phyloP scores from a whole-genome alignment of 257 asterid species.

The Scutellaria galericulata region DNA sequence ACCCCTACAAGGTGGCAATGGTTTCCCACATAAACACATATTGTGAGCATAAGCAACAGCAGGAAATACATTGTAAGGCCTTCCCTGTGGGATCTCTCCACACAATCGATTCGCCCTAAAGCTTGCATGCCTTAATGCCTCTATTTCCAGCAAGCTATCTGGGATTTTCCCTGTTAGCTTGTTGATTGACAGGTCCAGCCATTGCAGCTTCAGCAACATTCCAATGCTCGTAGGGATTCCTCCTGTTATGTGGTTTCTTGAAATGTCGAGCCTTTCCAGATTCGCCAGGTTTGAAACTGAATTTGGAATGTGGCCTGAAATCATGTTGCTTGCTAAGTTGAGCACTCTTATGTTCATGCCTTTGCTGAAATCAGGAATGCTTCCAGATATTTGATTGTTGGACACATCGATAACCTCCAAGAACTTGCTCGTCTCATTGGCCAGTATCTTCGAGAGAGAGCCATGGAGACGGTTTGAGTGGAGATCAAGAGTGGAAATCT shows the following conservation, averaged over 20 bases:
- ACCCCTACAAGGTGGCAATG: slow-evolving; percentile 65
- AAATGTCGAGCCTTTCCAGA: slow-evolving; percentile 62
- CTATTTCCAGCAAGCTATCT: slow-evolving; percentile 55
- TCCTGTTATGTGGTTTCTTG: slow-evolving; percentile 71
- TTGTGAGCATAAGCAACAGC: slow-evolving; percentile 76
- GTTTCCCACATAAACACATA: slow-evolving; percentile 78
- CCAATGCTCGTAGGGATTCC: slow-evolving; percentile 68
- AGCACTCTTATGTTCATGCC: slow-evolving; percentile 56
- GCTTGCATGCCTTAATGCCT: slow-evolving; percentile 59
- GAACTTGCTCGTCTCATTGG: slow-evolving; percentile 54
- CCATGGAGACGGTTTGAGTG: slow-evolving; percentile 68
- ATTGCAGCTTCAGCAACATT: slow-evolving; percentile 53
- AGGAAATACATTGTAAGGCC: slow-evolving; percentile 69
- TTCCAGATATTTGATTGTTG: slow-evolving; percentile 61
- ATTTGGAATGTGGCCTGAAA: slow-evolving; percentile 66
- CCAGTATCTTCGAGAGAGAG: slow-evolving; percentile 55
- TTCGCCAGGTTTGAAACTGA: slow-evolving; percentile 59
- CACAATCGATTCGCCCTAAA: slow-evolving; percentile 75
- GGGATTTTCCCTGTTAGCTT: slow-evolving; percentile 63
- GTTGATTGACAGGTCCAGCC: slow-evolving; percentile 75
- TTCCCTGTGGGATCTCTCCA: slow-evolving; percentile 80
- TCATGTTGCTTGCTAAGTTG: slow-evolving; percentile 65
- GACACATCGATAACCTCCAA: slow-evolving; percentile 66
- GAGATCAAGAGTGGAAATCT: slow-evolving; percentile 59
- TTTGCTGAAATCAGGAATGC: slow-evolving; percentile 59